Conservation (phyloP, 192 early-diverging fungal genomes). For the Backusella australiensis region DNA sequence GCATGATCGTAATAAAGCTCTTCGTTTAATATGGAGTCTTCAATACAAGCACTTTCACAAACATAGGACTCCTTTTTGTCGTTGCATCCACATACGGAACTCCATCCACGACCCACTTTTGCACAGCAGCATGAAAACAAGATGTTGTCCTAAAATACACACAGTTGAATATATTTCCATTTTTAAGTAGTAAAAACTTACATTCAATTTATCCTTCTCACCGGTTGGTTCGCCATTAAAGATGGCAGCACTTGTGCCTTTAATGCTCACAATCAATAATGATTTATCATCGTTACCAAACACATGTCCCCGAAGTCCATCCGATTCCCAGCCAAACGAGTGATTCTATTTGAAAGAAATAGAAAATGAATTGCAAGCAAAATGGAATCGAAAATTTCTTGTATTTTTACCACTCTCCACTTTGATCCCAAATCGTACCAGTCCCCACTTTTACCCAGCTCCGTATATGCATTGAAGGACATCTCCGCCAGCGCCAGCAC, state of each 20-base stretch:
- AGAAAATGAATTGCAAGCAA: not conserved
- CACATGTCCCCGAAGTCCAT: constrained; percentile 85
- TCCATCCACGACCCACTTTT: constrained; percentile 77
- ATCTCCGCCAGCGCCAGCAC: constrained; percentile 74
- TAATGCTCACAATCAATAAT: constrained; percentile 79
- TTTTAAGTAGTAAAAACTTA: constrained; percentile 18
- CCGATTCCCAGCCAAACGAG: constrained; percentile 71
- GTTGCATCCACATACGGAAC: constrained; percentile 83
- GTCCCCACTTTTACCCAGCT: constrained; percentile 45
- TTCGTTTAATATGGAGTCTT: constrained; percentile 56
- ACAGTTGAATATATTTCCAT: not conserved
- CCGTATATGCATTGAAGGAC: constrained; percentile 80
- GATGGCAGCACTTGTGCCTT: constrained; percentile 76
- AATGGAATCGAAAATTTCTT: not conserved
- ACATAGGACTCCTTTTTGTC: constrained; percentile 38
- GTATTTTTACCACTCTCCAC: constrained; percentile 48
- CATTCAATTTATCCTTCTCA: constrained; percentile 73
- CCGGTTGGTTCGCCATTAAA: constrained; percentile 69
- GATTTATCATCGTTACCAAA: constrained; percentile 68
- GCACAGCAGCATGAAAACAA: constrained; percentile 98
- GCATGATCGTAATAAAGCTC: constrained; percentile 70
- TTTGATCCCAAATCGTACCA: constrained; percentile 64
- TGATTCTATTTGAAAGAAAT: constrained; percentile 44
- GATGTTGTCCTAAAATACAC: constrained; percentile 71
- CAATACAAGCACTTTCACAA: constrained; percentile 62